Base-by-base conservation (phyloP, 305 asterid genomes). In the Euphrasia arctica region DNA sequence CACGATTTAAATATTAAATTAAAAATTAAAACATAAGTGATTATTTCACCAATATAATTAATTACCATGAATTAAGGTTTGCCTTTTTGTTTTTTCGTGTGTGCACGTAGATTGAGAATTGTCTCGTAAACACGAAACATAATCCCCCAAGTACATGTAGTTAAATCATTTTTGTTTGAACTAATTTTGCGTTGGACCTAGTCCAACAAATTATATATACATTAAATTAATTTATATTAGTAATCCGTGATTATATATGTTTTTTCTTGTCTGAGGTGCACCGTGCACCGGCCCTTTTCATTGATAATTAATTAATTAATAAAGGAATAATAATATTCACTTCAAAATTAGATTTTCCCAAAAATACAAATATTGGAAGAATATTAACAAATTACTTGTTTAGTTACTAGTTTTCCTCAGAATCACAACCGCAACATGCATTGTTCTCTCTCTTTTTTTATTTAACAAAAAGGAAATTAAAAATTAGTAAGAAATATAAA, bases 91-190 rank as follows among this genome's bases (percentile, higher is more conserved):
- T 31, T 31, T 3, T 31, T 3, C 5, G 34, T 31, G 34, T 31
- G 50, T 43, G n/a, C 50, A 11, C 18, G 7, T n/a, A 3, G 14
- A 47, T 12, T 47, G 18, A 47, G 52, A 47, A n/a, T 47, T 47
- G 52, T 47, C 52, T 47, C 6, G 52, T 47, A 47, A 47, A 47
- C 18, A n/a, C 52, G 52, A 47, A 47, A 47, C 52, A 47, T n/a
- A 47, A 47, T 47, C 52, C 18, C 52, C 4, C 52, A 11, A 8
- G 43, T 7, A 39, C 43, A 8, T 39, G 43, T 7, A 7, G 10
- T 39, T 39, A 39, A 39, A 39, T 39, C 43, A 39, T 6, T 39
- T 39, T 39, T 39, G 43, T 39, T 39, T 39, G 43, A 39, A 11
- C 13, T n/a, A 47, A 47, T 47, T 47, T 47, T 12, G 18, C 13